Conservation (phyloP, 1,284 basidiomycete genomes). For the Cystobasidium pallidum region DNA sequence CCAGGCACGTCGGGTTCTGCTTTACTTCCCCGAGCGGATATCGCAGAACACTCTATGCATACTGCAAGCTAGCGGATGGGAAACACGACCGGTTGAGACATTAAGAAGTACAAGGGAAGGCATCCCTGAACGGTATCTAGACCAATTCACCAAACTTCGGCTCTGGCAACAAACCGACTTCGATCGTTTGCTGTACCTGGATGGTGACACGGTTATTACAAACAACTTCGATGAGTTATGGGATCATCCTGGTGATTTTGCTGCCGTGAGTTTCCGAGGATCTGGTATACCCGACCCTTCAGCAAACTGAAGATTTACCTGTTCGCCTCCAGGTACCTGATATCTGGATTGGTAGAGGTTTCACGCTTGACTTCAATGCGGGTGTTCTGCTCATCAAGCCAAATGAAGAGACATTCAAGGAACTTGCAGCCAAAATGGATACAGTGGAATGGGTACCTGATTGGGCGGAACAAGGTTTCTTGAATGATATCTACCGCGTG, state of each 20-base stretch:
- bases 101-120: slow-evolving; percentile 5
- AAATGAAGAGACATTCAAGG: slow-evolving; percentile 2
- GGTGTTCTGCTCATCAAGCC: slow-evolving; percentile 29
- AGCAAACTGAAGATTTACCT: neutral
- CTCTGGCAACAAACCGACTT: slow-evolving; percentile 40
- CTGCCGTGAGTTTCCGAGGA: slow-evolving; percentile 1
- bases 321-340: slow-evolving; percentile 19
- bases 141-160: slow-evolving; percentile 40
- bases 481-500: slow-evolving; percentile 22
- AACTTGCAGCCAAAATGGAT: slow-evolving; percentile 1
- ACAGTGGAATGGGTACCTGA: slow-evolving; percentile 12
- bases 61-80: slow-evolving; percentile 20
- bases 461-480: slow-evolving; percentile 34
- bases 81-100: slow-evolving; percentile 17
- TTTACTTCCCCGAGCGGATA: slow-evolving; percentile 30
- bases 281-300: no score
- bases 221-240: slow-evolving; percentile 39
- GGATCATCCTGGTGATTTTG: slow-evolving; percentile 32
- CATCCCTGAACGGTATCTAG: slow-evolving; percentile 17
- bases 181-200: slow-evolving; percentile 26
- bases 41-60: slow-evolving; percentile 19
- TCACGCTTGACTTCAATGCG: slow-evolving; percentile 36
- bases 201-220: slow-evolving; percentile 22
- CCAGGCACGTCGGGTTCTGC: slow-evolving; percentile 15
- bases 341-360: slow-evolving; percentile 31